phyloP scores from a whole-genome alignment of 345 rosid genomes.

The Syzygium oleosum region DNA sequence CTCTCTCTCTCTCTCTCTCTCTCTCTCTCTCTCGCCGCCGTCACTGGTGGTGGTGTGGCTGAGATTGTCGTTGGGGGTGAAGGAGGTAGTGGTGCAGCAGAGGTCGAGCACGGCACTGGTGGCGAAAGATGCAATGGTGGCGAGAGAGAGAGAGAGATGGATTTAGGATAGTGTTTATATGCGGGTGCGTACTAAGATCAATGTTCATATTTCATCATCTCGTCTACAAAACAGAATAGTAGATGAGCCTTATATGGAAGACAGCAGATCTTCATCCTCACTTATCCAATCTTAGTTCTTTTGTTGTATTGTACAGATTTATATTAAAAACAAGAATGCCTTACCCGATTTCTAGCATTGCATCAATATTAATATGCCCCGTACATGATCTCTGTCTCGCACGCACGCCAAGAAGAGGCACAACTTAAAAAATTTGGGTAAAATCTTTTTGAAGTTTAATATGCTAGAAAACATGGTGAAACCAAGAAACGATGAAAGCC shows the following conservation, averaged over 20 bases:
- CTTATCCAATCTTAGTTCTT: neutral
- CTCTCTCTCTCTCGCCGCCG: no score
- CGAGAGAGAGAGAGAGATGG: neutral
- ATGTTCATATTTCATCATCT: neutral
- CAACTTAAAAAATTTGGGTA: neutral
- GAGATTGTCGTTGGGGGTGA: neutral
- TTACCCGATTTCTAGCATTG: neutral
- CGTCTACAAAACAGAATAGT: neutral
- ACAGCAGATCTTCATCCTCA: neutral
- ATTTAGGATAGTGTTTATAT: neutral
- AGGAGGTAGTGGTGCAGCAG: neutral
- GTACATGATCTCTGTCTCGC: neutral
- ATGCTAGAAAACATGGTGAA: neutral
- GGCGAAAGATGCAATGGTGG: neutral
- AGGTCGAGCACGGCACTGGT: neutral
- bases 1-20: no score
- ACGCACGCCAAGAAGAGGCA: neutral
- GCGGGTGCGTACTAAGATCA: neutral
- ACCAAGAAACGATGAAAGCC: neutral
- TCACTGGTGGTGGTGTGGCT: no score
- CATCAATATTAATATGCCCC: no score
- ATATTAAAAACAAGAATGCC: neutral
- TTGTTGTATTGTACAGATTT: neutral
- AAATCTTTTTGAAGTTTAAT: neutral
- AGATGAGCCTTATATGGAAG: neutral